A percentile compares a stretch with the other conserved stretches of the same genome.
These are phyloP conservation scores for Leccinum longicurvipes DNA, from an alignment of 768 basidiomycete species.

Conservation along the genomic window DNA sequence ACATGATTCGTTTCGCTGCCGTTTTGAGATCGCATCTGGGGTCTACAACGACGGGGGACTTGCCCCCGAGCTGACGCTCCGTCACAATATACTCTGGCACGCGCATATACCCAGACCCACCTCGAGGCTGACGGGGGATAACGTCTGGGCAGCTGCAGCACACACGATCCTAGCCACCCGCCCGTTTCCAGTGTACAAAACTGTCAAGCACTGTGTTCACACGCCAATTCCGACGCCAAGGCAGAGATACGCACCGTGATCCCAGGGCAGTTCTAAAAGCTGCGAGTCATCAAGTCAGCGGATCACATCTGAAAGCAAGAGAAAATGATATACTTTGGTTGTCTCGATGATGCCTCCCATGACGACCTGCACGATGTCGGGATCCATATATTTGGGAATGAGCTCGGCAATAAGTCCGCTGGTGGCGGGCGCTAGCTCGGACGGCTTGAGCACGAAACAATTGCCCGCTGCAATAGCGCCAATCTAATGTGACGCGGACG, in stretches of 20 bases:
- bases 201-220: constrained; percentile 9
- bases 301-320: background rate
- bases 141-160: constrained; percentile 68
- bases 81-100: background rate
- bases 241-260: constrained; percentile 40
- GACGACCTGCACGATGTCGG: constrained; percentile 57
- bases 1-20: constrained; percentile 69
- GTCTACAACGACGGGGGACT: constrained; percentile 75
- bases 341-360: constrained; percentile 69
- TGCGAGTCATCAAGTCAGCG: constrained; percentile 22
- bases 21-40: constrained; percentile 61
- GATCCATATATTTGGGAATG: constrained; percentile 72
- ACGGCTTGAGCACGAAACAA: constrained; percentile 69
- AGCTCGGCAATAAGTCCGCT: constrained; percentile 63
- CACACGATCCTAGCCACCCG: constrained; percentile 67
- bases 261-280: constrained; percentile 74
- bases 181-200: constrained; percentile 56
- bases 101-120: constrained; percentile 23
- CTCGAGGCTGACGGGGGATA: constrained; percentile 67
- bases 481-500: constrained; percentile 31
- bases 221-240: background rate
- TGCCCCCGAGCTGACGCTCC: constrained; percentile 55
- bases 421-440: constrained; percentile 59
- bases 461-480: constrained; percentile 82
- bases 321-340: constrained; percentile 39